These are phyloP conservation scores for Xylaria sp. DNA, from an alignment of 2,329 filamentous ascomycete species.

Conservation along the genomic window DNA sequence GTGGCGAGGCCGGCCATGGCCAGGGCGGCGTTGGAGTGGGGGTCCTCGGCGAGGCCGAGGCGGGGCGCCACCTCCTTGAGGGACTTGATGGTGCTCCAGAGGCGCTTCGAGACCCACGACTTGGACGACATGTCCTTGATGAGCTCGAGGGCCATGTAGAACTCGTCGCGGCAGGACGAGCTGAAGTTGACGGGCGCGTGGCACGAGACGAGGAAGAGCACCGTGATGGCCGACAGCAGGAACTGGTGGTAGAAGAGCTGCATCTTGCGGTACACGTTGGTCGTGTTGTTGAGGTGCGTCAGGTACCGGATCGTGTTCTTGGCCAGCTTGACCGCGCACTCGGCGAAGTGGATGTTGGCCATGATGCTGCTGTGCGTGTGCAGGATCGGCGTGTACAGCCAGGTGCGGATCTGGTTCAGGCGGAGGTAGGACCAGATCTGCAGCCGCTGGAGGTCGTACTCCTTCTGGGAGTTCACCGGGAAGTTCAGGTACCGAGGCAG, in stretches of 20 bases:
- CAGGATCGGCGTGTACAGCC: constrained; percentile 84
- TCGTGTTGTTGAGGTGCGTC: constrained; percentile 70
- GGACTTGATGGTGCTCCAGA: constrained; percentile 73
- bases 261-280: constrained; percentile 70
- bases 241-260: constrained; percentile 84
- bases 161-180: constrained; percentile 69
- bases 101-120: constrained; percentile 70
- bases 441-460: constrained; percentile 70
- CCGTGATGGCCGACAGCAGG: constrained; percentile 72
- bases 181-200: constrained; percentile 76
- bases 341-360: constrained; percentile 72
- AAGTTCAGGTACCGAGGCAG: constrained; percentile 35
- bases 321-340: constrained; percentile 73
- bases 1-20: constrained; percentile 58
- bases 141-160: constrained; percentile 76
- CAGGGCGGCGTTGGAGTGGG: constrained; percentile 55
- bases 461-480: constrained; percentile 47
- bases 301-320: constrained; percentile 77
- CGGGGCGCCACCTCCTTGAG: constrained; percentile 73
- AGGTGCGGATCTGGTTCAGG: constrained; percentile 86
- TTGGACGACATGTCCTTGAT: constrained; percentile 73
- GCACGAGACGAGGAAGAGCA: constrained; percentile 75
- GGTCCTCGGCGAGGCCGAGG: constrained; percentile 62
- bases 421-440: constrained; percentile 84
- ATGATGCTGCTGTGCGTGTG: constrained; percentile 84